These are phyloP conservation scores for Chimonanthus salicifolius DNA, from an alignment of 164 flowering plant genomes.

Conservation along the genomic window DNA sequence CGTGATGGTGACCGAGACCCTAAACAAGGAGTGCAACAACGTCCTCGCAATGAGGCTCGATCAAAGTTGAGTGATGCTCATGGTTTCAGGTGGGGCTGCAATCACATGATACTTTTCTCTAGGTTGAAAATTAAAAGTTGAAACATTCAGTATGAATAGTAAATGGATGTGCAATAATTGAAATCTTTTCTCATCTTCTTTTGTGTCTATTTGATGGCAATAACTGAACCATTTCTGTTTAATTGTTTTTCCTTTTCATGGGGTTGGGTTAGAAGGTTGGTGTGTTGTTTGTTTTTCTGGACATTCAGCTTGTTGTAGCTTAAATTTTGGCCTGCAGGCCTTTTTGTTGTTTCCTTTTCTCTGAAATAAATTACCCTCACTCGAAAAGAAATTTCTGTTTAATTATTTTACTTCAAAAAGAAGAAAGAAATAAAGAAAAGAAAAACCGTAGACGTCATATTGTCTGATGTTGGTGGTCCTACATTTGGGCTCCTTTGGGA, in stretches of 20 bases:
- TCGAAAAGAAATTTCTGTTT: not conserved
- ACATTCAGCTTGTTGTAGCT: not conserved
- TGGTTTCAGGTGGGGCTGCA: slow-evolving; percentile 39
- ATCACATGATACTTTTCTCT: not conserved
- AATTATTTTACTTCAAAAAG: not conserved
- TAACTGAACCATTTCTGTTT: no score
- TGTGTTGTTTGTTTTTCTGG: not conserved
- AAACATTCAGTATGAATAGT: not conserved
- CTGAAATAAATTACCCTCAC: not conserved
- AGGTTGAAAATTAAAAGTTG: not conserved
- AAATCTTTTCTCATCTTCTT: not conserved
- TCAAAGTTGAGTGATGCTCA: slow-evolving; percentile 42
- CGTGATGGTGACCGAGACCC: slow-evolving; percentile 50
- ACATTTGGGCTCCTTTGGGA: not conserved
- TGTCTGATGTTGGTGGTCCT: not conserved
- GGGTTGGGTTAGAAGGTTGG: not conserved
- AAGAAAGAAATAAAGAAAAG: no score
- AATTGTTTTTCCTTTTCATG: no score
- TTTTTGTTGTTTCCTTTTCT: not conserved
- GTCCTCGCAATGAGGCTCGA: slow-evolving; percentile 42
- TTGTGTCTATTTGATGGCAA: not conserved
- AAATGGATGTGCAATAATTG: not conserved
- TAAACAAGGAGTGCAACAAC: slow-evolving; percentile 46
- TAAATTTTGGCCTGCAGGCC: not conserved
- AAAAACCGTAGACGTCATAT: not conserved